Evolutionary conservation across 75 land plant genomes (phyloP).

Genomic region (Ceratopteris richardii): DNA sequence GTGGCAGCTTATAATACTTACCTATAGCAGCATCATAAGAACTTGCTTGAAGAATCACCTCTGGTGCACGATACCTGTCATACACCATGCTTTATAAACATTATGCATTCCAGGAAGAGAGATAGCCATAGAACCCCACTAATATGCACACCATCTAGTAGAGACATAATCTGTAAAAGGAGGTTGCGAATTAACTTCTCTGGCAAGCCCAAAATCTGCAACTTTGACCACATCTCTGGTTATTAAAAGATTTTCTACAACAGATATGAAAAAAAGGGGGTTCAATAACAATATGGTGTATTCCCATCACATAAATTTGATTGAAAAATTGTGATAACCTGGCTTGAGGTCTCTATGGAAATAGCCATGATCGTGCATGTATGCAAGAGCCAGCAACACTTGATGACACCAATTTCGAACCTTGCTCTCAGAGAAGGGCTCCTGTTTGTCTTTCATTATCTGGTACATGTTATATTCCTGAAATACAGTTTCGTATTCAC

Average conservation of each 20-base stretch:
- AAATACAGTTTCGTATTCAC: background rate
- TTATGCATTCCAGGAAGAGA: background rate
- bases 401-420: slow-evolving; percentile 88
- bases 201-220: slow-evolving; percentile 99
- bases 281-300: no score
- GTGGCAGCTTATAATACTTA: slow-evolving; percentile 1
- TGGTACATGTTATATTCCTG: slow-evolving; percentile 92
- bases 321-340: slow-evolving; percentile 32
- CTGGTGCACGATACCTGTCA: slow-evolving; percentile 43
- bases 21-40: slow-evolving; percentile 24
- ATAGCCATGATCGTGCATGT: slow-evolving; percentile 88
- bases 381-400: slow-evolving; percentile 84
- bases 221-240: slow-evolving; percentile 85
- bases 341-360: slow-evolving; percentile 97
- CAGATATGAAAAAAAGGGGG: no score
- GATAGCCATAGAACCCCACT: background rate
- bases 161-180: slow-evolving; percentile 97
- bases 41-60: slow-evolving; percentile 22
- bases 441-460: slow-evolving; percentile 68
- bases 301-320: no score
- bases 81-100: background rate
- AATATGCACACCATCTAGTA: slow-evolving; percentile 73
- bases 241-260: slow-evolving; percentile 84
- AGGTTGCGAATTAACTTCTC: slow-evolving; percentile 66
- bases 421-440: slow-evolving; percentile 76